Base-by-base conservation (phyloP, 139 green algal genomes). In the Picocystis salinarum region DNA sequence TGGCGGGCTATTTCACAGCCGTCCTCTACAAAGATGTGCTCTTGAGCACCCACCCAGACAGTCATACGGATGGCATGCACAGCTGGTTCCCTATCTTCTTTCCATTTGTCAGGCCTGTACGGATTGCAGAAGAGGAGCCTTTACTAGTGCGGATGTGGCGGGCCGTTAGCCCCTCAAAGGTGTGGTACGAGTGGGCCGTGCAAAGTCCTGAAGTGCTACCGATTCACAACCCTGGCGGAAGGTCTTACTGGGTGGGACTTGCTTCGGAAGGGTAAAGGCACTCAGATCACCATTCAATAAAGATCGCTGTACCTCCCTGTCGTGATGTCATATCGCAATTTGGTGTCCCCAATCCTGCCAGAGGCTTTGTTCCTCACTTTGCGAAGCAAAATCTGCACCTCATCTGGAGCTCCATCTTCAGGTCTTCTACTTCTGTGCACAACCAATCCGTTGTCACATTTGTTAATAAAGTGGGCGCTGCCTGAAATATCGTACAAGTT, bases 11-110 rank as follows among this genome's bases (percentile, higher is more conserved):
- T 75, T 99, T 99, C 61, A 77, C 93, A 22, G 64, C 73, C 5
- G 42, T 70, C 36, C 67, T 98, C 39, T 96, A 95, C 61, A 56
- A 58, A 15, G 62, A 80, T 29, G 74, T 97, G 20, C 48, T 61
- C 40, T 70, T 98, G 7, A 82, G 70, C 59, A 98, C 77, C 20
- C 67, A 86, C 45, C 88, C 86, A 2, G 46, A 68, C 22, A 92
- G 62, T 3, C 80, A 91, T 64, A 94, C 86, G 4, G 70, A 70
- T 45, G 69, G 76, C 24, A 70, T 69, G 58, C 64, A 65, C 59
- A 65, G 27, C 46, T 93, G 82, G 83, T 99, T 99, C 59, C 77
- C 89, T 25, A 96, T 96, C 56, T 96, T 78, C 64, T 96, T 99
- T 50, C 89, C 89, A 4, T 45, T 99, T 23, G 45, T 59, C 4